phyloP scores from a whole-genome alignment of 2,329 filamentous ascomycete genomes.

The Talaromyces rugulosus region DNA sequence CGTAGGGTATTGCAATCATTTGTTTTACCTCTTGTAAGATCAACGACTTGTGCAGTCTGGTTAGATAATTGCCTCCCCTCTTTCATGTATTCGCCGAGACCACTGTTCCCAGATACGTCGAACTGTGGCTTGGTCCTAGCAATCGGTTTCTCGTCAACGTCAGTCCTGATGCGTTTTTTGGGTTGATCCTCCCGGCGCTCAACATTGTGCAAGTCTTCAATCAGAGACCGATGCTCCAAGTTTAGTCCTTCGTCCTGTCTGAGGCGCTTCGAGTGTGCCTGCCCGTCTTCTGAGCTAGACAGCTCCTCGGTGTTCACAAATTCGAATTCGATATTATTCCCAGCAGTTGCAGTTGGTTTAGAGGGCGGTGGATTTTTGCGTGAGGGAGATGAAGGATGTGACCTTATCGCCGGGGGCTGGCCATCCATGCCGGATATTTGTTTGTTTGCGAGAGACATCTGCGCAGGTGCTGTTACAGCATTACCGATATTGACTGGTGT shows the following conservation, averaged over 20 bases:
- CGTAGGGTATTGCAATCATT: background rate
- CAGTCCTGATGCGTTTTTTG: constrained; percentile 61
- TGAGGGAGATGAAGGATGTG: background rate
- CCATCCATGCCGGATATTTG: background rate
- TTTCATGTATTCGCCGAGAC: constrained; percentile 63
- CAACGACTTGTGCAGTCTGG: constrained; percentile 44
- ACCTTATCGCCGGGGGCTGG: background rate
- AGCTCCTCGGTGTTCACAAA: constrained; percentile 24
- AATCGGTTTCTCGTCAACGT: constrained; percentile 42
- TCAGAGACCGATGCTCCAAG: constrained; percentile 36
- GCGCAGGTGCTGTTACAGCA: background rate
- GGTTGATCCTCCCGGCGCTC: constrained; percentile 61
- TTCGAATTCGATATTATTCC: constrained; percentile 21
- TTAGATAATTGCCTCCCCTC: constrained; percentile 49
- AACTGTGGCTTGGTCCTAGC: constrained; percentile 42
- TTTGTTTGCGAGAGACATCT: background rate
- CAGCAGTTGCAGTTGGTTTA: background rate
- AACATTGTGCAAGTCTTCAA: constrained; percentile 73
- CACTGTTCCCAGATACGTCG: constrained; percentile 49
- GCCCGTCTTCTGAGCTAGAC: constrained; percentile 19
- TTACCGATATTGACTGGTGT: background rate
- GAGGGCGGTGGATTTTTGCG: background rate
- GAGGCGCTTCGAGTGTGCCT: constrained; percentile 22
- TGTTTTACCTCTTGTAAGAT: constrained; percentile 38
- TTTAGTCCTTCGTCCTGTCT: constrained; percentile 15